Evolutionary conservation across 2,329 filamentous ascomycete species (phyloP).

Genomic region (Chaetothyriales sp.): DNA sequence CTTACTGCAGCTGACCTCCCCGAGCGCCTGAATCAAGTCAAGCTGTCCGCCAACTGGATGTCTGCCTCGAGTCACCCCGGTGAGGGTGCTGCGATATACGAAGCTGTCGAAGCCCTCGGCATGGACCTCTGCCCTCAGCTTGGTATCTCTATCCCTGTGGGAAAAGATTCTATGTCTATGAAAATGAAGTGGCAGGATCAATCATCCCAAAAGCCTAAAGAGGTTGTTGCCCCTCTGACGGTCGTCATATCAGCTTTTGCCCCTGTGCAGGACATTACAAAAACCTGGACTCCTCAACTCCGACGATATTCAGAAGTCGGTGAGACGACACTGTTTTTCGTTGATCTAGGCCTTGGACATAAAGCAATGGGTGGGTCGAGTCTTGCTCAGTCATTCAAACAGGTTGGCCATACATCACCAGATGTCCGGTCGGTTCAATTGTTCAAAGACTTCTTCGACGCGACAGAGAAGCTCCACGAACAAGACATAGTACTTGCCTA

Average conservation of each 20-base stretch:
- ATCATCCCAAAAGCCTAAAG: conserved; percentile 51
- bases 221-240: conserved; percentile 83
- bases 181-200: conserved; percentile 85
- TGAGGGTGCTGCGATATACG: conserved; percentile 81
- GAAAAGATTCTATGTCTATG: conserved; percentile 98
- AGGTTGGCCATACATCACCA: conserved; percentile 69
- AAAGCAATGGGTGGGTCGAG: conserved; percentile 81
- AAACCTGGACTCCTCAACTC: conserved; percentile 88
- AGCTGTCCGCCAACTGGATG: conserved; percentile 98
- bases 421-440: conserved; percentile 71
- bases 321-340: conserved; percentile 74
- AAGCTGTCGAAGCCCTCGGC: conserved; percentile 83
- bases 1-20: conserved; percentile 64
- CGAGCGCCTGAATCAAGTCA: conserved; percentile 60
- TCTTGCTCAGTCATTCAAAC: conserved; percentile 73
- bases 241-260: conserved; percentile 84
- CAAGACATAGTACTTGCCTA: conserved; percentile 70
- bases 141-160: conserved; percentile 87
- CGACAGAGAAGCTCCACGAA: conserved; percentile 53
- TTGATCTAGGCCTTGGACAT: conserved; percentile 70
- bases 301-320: conserved; percentile 72
- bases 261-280: conserved; percentile 63
- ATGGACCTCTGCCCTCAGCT: conserved; percentile 81
- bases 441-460: conserved; percentile 83
- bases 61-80: conserved; percentile 85